Base-by-base conservation (phyloP, 805 yeast species). In the Suhomyces prunicola region DNA sequence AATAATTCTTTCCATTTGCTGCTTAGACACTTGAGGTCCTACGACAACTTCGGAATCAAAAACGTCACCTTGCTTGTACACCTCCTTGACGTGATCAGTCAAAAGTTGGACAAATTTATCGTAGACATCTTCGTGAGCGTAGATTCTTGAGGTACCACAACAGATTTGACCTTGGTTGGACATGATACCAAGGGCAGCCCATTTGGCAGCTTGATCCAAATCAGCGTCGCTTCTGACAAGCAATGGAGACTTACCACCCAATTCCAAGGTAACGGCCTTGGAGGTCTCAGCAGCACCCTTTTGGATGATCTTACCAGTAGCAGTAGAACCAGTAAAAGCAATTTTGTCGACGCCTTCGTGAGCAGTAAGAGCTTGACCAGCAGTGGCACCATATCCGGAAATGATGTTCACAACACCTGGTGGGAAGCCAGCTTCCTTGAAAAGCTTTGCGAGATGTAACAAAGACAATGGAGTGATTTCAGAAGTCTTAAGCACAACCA, bases 381-480 rank as follows among this genome's bases (percentile, higher is more conserved):
- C 88, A 51, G 73, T 79, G 45, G 79, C 69, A 50, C 96, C 96
- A 59, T 71, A 79, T 2, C 90, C 96, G 48, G 86, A 79, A 53
- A 88, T 68, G 47, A 89, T 81, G 71, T 87, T 88, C 58, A 87
- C 79, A 29, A 84, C 88, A 56, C 92, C 93, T 7, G 88, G 78
- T 44, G 92, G 93, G 73, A 87, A 81, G 1, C 91, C 93, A 12
- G 87, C 90, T 58, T 81, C 74, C 60, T 74, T 73, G 61, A 83
- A 82, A 50, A 83, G 68, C 24, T 72, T 72, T 39, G 87, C 90
- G 54, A 87, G 75, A 59, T 78, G 74, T 58, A 87, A 78, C 58
- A 86, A 74, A 24, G 90, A 82, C 60, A 88, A 76, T 10, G 94
- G 94, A 6, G 93, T 87, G 59, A 84, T 72, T 70, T 88, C 94